These are phyloP conservation scores for Phaffomyces thermotolerans DNA, from an alignment of 805 yeast genomes.

Conservation along the genomic window DNA sequence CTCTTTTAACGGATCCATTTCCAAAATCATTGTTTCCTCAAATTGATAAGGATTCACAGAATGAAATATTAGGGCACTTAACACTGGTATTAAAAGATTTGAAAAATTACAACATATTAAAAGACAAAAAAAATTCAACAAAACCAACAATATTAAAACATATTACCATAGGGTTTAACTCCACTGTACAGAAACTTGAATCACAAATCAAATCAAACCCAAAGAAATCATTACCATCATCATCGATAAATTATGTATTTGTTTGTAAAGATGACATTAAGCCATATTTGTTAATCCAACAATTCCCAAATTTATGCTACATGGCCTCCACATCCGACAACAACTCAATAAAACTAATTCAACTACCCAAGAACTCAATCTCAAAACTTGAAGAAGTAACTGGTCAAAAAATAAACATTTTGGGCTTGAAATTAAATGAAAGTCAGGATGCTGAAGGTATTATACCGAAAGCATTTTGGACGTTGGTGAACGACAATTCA, in stretches of 20 bases:
- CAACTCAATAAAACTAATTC: constrained; percentile 43
- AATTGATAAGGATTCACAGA: constrained; percentile 31
- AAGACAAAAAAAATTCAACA: constrained; percentile 2
- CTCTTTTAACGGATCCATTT: constrained; percentile 58
- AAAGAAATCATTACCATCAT: neutral
- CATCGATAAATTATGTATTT: constrained; percentile 32
- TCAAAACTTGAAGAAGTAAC: constrained; percentile 26
- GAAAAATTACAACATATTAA: constrained; percentile 22
- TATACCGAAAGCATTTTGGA: constrained; percentile 21
- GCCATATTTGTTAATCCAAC: constrained; percentile 45
- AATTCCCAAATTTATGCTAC: constrained; percentile 49
- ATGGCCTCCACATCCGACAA: constrained; percentile 29
- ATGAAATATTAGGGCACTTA: constrained; percentile 32
- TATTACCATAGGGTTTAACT: constrained; percentile 48
- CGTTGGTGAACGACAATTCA: constrained; percentile 11
- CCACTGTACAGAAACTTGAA: constrained; percentile 43
- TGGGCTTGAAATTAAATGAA: constrained; percentile 14
- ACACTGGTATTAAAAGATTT: constrained; percentile 28
- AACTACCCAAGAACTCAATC: constrained; percentile 42
- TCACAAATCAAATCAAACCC: constrained; percentile 24
- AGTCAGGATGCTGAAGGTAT: neutral
- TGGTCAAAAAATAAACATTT: constrained; percentile 28
- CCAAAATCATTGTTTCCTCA: constrained; percentile 41
- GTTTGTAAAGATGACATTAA: constrained; percentile 53
- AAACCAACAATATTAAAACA: constrained; percentile 11